phyloP scores from a whole-genome alignment of 345 rosid species.

The Durio zibethinus region DNA sequence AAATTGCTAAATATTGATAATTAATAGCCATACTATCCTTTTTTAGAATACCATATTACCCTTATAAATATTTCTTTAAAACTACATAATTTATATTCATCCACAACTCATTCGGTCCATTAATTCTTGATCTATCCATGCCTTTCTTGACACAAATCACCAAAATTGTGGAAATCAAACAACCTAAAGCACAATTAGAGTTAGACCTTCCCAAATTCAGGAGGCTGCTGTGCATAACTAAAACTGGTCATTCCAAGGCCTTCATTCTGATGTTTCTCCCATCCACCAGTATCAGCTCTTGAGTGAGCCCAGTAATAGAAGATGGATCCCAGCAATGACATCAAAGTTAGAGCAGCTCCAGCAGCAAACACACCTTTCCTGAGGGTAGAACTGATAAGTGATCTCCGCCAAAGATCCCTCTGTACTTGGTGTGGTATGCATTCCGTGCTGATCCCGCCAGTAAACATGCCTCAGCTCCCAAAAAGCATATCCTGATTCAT shows the following conservation, averaged over 20 bases:
- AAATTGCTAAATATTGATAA: background rate
- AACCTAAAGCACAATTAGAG: constrained; percentile 15
- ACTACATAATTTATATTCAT: background rate
- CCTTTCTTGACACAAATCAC: background rate
- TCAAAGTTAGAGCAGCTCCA: constrained; percentile 76
- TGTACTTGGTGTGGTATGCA: constrained; percentile 82
- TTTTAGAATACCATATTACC: too few species aligned
- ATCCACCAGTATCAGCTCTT: constrained; percentile 91
- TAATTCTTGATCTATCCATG: constrained; percentile 10
- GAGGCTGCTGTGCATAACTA: constrained; percentile 36
- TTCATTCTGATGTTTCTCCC: constrained; percentile 86
- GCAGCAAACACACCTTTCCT: constrained; percentile 95
- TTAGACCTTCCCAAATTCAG: constrained; percentile 47
- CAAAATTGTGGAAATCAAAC: constrained; percentile 16
- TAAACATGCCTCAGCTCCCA: constrained; percentile 94
- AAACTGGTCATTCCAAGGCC: constrained; percentile 59
- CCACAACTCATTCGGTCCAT: background rate
- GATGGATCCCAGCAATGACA: constrained; percentile 62
- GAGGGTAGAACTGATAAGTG: constrained; percentile 67
- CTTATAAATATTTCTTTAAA: background rate
- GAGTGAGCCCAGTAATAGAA: constrained; percentile 81
- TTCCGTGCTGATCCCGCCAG: constrained; percentile 86
- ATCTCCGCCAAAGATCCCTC: constrained; percentile 43
- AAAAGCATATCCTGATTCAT: constrained; percentile 65
- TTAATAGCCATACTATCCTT: background rate